A percentile compares a stretch with the other conserved stretches of the same genome.
Conservation (phyloP, 257 asterid genomes). For the Eucommia ulmoides region DNA sequence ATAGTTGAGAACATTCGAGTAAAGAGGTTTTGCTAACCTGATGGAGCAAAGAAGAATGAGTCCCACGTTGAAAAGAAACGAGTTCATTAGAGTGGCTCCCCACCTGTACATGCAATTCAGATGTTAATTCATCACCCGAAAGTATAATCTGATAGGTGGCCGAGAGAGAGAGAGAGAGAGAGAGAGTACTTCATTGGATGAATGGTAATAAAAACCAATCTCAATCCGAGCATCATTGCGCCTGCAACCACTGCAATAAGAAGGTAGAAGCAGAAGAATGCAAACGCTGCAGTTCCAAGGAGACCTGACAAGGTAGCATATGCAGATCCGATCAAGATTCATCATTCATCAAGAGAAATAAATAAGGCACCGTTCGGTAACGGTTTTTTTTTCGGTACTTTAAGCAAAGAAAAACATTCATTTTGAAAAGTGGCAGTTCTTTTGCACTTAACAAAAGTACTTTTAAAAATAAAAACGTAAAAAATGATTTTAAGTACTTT, state of each 20-base stretch:
- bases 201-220: slow-evolving; percentile 78
- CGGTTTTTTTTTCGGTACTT: too few relatives aligned
- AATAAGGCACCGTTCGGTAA: too few relatives aligned
- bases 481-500: too few relatives aligned
- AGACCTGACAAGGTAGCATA: slow-evolving; percentile 52
- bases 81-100: slow-evolving; percentile 95
- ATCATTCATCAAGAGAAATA: slow-evolving; percentile 5
- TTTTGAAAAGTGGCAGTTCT: too few relatives aligned
- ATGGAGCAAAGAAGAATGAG: slow-evolving; percentile 90
- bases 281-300: slow-evolving; percentile 93
- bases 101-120: slow-evolving; percentile 36
- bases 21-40: slow-evolving; percentile 68
- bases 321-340: slow-evolving; percentile 9
- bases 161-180: slow-evolving; percentile 5
- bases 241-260: slow-evolving; percentile 96
- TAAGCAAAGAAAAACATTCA: too few relatives aligned
- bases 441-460: too few relatives aligned
- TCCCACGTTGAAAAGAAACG: slow-evolving; percentile 83
- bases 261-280: slow-evolving; percentile 97
- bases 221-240: slow-evolving; percentile 96
- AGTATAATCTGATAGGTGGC: neutral
- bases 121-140: slow-evolving; percentile 10
- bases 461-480: too few relatives aligned
- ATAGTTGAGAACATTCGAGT: too few relatives aligned
- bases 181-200: slow-evolving; percentile 99